Conservation (phyloP, 2,329 filamentous ascomycete genomes). For the Pestalotiopsis fici region DNA sequence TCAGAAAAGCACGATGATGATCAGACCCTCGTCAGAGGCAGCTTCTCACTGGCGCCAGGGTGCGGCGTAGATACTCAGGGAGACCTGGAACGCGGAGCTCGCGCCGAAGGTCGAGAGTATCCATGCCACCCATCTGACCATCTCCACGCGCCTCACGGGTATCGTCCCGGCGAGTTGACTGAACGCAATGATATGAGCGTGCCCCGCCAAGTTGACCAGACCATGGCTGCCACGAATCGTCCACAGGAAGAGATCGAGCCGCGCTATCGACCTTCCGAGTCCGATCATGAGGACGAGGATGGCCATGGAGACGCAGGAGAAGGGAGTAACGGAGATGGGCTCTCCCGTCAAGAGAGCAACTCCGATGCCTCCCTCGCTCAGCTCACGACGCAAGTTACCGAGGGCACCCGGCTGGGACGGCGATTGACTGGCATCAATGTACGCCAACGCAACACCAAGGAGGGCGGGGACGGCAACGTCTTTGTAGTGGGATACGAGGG, state of each 20-base stretch:
- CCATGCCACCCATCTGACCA: not conserved
- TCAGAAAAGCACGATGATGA: not conserved
- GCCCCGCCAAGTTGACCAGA: not conserved
- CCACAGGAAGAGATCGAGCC: not conserved
- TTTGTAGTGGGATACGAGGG: conserved; percentile 17
- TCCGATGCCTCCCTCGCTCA: not conserved
- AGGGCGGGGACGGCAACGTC: conserved; percentile 3
- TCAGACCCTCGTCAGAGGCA: not conserved
- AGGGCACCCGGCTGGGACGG: not conserved
- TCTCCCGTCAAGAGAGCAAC: not conserved
- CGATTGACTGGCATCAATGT: conserved; percentile 7
- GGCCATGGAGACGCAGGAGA: not conserved
- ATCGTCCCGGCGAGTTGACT: not conserved
- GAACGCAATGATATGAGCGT: not conserved
- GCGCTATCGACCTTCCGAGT: not conserved
- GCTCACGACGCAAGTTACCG: not conserved
- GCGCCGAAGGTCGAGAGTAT: not conserved
- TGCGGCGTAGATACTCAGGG: not conserved
- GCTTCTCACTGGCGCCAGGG: not conserved
- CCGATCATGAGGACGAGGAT: not conserved
- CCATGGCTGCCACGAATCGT: not conserved
- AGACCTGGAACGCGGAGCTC: not conserved
- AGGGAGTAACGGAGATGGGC: not conserved
- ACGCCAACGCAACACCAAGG: conserved; percentile 1
- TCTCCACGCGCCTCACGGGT: not conserved